phyloP scores from a whole-genome alignment of 441 rosid genomes.

The Erodium chrysanthum region DNA sequence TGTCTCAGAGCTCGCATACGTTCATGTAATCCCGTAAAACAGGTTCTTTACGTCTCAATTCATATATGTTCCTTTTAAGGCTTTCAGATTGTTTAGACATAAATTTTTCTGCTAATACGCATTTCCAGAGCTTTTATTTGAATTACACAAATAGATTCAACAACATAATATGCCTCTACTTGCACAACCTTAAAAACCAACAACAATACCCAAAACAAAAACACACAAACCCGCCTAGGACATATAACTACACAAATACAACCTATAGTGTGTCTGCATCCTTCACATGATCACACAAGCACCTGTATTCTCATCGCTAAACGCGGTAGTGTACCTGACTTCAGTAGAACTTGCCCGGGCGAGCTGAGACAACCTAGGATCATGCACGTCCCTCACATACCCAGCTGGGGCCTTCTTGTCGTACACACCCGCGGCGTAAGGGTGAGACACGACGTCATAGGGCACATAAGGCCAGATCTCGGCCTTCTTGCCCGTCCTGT shows the following conservation, averaged over 20 bases:
- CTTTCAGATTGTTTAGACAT: too few relatives aligned
- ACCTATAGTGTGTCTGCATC: too few relatives aligned
- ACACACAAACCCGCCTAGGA: background rate
- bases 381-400: slow-evolving; percentile 58
- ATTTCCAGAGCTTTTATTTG: background rate
- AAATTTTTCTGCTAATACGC: background rate
- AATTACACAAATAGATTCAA: background rate
- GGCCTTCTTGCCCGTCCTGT: slow-evolving; percentile 82
- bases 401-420: slow-evolving; percentile 83
- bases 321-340: slow-evolving; percentile 84
- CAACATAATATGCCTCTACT: background rate
- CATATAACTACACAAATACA: background rate
- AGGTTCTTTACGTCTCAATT: too few relatives aligned
- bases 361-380: slow-evolving; percentile 44
- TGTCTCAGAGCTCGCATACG: too few relatives aligned
- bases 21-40: too few relatives aligned
- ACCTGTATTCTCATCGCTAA: slow-evolving; percentile 70
- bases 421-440: slow-evolving; percentile 74
- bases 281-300: slow-evolving; percentile 67
- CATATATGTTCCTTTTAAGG: too few relatives aligned
- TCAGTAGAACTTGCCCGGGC: slow-evolving; percentile 94
- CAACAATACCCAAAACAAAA: too few relatives aligned
- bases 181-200: background rate
- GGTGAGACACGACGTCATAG: slow-evolving; percentile 73
- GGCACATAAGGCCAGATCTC: slow-evolving; percentile 92